These are phyloP conservation scores for Papiliotrema laurentii DNA, from an alignment of 1,284 basidiomycete species.

Conservation along the genomic window DNA sequence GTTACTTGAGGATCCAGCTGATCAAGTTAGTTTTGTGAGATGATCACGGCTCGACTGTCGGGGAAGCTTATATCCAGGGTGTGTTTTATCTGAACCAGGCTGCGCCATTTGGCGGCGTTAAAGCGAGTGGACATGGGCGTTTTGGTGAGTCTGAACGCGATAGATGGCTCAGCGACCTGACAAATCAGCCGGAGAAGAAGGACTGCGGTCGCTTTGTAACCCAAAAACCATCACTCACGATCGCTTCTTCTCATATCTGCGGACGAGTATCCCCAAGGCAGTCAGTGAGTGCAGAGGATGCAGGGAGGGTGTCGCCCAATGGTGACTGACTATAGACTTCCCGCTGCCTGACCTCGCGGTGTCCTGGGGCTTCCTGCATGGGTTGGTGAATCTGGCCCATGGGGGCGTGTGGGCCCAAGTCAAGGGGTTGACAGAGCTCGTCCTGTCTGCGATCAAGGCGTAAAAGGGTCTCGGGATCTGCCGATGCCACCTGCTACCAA, in stretches of 20 bases:
- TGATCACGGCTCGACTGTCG: constrained; percentile 5
- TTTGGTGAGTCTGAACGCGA: constrained; percentile 58
- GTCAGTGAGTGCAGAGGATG: constrained; percentile 16
- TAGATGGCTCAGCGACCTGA: constrained; percentile 2
- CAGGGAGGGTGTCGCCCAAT: not conserved
- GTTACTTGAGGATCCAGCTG: constrained; percentile 57
- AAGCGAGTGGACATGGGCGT: constrained; percentile 82
- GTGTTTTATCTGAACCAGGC: constrained; percentile 88
- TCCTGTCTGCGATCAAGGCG: constrained; percentile 13
- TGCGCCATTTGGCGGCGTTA: constrained; percentile 87
- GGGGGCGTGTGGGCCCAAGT: constrained; percentile 45
- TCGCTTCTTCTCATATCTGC: constrained; percentile 71
- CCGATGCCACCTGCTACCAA: not conserved
- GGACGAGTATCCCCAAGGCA: constrained; percentile 71
- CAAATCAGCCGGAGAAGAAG: constrained; percentile 77
- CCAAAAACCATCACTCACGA: constrained; percentile 83
- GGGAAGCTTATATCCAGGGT: constrained; percentile 48
- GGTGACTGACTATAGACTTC: constrained; percentile 9
- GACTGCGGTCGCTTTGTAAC: constrained; percentile 77
- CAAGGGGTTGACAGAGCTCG: constrained; percentile 29
- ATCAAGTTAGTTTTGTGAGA: constrained; percentile 18
- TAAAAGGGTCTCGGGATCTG: not conserved
- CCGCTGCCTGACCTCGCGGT: constrained; percentile 14
- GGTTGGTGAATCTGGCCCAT: constrained; percentile 68
- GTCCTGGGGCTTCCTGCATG: constrained; percentile 69